Evolutionary conservation across 768 basidiomycete species (phyloP).

Genomic region (Kwoniella dendrophila): DNA sequence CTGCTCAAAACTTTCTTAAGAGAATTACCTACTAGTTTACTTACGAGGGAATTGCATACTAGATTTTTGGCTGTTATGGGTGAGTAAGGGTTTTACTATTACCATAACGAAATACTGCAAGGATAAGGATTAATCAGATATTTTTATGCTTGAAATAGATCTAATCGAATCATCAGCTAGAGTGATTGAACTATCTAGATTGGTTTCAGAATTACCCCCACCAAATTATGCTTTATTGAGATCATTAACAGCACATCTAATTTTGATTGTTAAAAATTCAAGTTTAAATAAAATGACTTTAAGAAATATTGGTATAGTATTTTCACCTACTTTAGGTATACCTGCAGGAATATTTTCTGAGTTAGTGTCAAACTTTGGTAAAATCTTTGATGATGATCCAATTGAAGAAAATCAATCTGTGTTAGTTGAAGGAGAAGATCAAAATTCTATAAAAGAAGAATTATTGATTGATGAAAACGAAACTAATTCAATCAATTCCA

Average conservation of each 20-base stretch:
- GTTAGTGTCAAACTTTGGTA: conserved; percentile 90
- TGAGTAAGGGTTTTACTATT: conserved; percentile 57
- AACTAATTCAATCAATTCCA: too few species aligned
- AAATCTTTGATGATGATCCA: conserved; percentile 70
- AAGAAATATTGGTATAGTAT: conserved; percentile 97
- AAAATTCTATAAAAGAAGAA: too few species aligned
- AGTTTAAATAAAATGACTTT: conserved; percentile 95
- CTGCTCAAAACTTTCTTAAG: conserved; percentile 90
- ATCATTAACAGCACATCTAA: conserved; percentile 90
- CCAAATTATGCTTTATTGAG: conserved; percentile 92
- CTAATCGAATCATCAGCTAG: conserved; percentile 84
- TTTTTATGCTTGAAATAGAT: too few species aligned
- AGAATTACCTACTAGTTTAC: conserved; percentile 86
- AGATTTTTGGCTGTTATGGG: conserved; percentile 91
- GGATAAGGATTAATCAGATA: background rate
- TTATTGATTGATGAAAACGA: too few species aligned
- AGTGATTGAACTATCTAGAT: conserved; percentile 78
- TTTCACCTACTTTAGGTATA: conserved; percentile 95
- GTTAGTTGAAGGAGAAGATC: too few species aligned
- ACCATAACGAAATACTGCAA: background rate
- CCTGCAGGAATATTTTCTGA: conserved; percentile 96
- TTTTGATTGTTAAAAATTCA: conserved; percentile 89
- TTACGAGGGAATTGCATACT: conserved; percentile 88
- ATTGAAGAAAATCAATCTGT: conserved; percentile 11
- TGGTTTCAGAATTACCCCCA: conserved; percentile 84